Evolutionary conservation across 2,329 filamentous ascomycete genomes (phyloP).

Genomic region (Aspergillus novofumigatus): DNA sequence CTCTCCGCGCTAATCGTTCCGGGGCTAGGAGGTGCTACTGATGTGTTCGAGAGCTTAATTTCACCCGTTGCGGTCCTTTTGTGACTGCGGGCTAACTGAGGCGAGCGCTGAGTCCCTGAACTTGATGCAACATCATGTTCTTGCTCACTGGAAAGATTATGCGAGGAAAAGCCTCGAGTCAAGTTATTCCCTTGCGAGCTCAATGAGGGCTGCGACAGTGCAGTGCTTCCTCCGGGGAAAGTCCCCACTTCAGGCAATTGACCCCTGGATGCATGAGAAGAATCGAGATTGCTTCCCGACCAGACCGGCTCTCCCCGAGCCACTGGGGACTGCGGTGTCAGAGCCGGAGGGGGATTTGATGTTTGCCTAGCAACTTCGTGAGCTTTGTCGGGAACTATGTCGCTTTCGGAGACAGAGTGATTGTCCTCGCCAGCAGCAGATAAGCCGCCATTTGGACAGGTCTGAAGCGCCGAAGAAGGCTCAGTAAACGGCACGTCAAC

Average conservation of each 20-base stretch:
- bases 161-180: not conserved
- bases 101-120: conserved; percentile 9
- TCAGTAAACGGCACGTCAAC: conserved; percentile 16
- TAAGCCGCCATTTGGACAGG: conserved; percentile 12
- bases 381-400: conserved; percentile 1
- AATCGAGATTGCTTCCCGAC: not conserved
- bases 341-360: conserved; percentile 3
- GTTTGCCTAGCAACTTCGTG: conserved; percentile 11
- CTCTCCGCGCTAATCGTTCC: conserved; percentile 29
- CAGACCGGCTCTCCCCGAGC: not conserved
- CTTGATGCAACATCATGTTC: conserved; percentile 13
- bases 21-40: conserved; percentile 18
- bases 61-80: conserved; percentile 76
- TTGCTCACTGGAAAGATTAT: not conserved
- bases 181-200: not conserved
- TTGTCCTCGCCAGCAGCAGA: not conserved
- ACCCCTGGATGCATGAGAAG: not conserved
- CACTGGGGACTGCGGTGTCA: not conserved
- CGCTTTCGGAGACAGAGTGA: conserved; percentile 1
- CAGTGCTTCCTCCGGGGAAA: not conserved
- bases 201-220: not conserved
- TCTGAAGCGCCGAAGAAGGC: conserved; percentile 16
- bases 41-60: conserved; percentile 52
- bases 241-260: not conserved
- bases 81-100: conserved; percentile 40